These are phyloP conservation scores for Rhodotorula mucilaginosa DNA, from an alignment of 1,284 basidiomycete genomes.

Conservation along the genomic window DNA sequence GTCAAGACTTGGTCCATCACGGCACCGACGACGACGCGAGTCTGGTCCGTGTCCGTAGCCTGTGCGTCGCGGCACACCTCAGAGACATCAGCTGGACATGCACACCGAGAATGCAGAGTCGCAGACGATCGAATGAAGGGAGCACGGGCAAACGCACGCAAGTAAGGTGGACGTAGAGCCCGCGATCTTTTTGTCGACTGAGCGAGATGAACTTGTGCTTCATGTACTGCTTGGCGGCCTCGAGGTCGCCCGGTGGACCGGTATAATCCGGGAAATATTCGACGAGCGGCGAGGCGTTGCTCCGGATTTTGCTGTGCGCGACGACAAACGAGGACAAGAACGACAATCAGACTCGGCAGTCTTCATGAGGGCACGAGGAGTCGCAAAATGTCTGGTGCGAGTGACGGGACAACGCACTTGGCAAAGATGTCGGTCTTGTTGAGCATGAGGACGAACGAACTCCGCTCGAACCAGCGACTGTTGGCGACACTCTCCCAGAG, in stretches of 20 bases:
- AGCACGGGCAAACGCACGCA: slow-evolving; percentile 11
- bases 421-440: slow-evolving; percentile 77
- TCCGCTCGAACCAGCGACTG: slow-evolving; percentile 27
- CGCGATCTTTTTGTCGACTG: slow-evolving; percentile 45
- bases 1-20: slow-evolving; percentile 43
- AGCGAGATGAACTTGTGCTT: slow-evolving; percentile 46
- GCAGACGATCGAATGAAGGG: rapidly evolving
- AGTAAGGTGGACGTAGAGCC: slow-evolving; percentile 41
- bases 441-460: slow-evolving; percentile 31
- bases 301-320: slow-evolving; percentile 54
- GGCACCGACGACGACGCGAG: slow-evolving; percentile 48
- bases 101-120: neutral
- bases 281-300: slow-evolving; percentile 15
- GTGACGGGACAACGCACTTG: neutral
- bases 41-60: slow-evolving; percentile 41
- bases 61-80: neutral
- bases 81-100: neutral
- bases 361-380: no score
- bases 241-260: slow-evolving; percentile 20
- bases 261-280: slow-evolving; percentile 39
- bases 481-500: slow-evolving; percentile 31
- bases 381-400: neutral
- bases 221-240: slow-evolving; percentile 41
- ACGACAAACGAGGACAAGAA: slow-evolving; percentile 46
- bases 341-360: neutral